Conservation (phyloP, 257 asterid species). For the Cruciata laevipes region DNA sequence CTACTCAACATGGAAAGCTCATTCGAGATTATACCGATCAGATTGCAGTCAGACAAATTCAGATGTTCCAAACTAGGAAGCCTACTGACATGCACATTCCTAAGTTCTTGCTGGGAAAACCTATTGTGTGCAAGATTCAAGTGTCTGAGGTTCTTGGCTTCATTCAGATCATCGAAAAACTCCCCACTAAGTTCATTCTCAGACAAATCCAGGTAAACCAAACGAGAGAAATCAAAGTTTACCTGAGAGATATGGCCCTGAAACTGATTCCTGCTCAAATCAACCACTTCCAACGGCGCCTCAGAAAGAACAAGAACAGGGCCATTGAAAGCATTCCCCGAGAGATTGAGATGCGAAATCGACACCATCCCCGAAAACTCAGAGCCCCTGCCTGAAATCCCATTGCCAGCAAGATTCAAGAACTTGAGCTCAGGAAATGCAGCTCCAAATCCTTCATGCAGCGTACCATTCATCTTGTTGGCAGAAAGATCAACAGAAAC, state of each 20-base stretch:
- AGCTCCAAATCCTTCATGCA: conserved; percentile 55
- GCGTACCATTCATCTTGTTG: conserved; percentile 50
- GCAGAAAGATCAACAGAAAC: conserved; percentile 57
- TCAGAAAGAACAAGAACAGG: conserved; percentile 54
- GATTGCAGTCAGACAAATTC: conserved; percentile 61
- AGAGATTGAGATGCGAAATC: conserved; percentile 53
- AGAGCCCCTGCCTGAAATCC: conserved; percentile 51
- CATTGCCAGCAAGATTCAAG: conserved; percentile 63
- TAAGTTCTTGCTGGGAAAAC: conserved; percentile 46
- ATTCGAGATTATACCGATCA: conserved; percentile 57
- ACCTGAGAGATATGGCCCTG: conserved; percentile 81
- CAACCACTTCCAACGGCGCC: conserved; percentile 67
- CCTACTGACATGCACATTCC: conserved; percentile 30
- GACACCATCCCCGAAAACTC: conserved; percentile 50
- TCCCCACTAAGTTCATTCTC: conserved; percentile 81
- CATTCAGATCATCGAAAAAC: conserved; percentile 36
- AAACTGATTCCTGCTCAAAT: conserved; percentile 84
- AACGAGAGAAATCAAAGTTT: conserved; percentile 54
- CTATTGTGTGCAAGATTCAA: conserved; percentile 85
- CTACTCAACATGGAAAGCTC: conserved; percentile 41
- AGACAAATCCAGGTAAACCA: conserved; percentile 70
- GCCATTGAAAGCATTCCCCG: conserved; percentile 69
- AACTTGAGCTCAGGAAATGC: conserved; percentile 50
- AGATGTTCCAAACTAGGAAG: conserved; percentile 58
- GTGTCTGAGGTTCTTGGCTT: conserved; percentile 47